Base-by-base conservation (phyloP, 1,284 basidiomycete genomes). In the Trametes hirsuta region DNA sequence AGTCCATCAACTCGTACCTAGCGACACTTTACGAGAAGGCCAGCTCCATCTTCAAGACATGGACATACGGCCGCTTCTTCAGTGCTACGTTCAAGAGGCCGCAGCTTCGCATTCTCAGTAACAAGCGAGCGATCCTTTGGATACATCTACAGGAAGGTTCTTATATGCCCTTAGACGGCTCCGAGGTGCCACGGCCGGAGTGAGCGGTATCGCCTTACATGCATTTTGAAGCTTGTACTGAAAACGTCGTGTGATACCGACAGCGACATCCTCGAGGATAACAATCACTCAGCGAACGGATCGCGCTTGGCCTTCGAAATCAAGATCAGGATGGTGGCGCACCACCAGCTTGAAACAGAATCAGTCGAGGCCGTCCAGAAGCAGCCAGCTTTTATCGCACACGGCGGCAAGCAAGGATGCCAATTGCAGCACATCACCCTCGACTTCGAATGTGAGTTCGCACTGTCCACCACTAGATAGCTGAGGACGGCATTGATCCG, bases 281-380 rank as follows among this genome's bases (percentile, higher is more conserved):
- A 10, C 21, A 22, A 22, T 14, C 44, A 21, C 22, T 2, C 47
- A 61, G 44, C 70, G 54, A 25, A 47, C 2, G 37, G 63, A 5
- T 66, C 65, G 63, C 55, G 58, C 25, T 48, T 71, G 14, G 68
- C 67, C 9, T 72, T 71, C 64, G 66, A 67, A 45, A 66, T 72
- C 12, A 55, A 65, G 22, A 18, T 71, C 35, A 55, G 57, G 34
- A 53, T 67, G 30, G 47, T 54, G 35, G 59, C 66, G 11, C 58
- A 66, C 18, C 45, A 30, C 2, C 37, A 59, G 11, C 18, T 64
- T 3, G 62, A 66, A 48, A 48, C 57, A 24, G 15, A 48, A 39
- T 42, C 9, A 22, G 37, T 21, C 2, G 44, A 46, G 44, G 14
- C 44, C 22, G 22, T 46, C 44, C 21, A 25, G 22, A 24, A 21